phyloP scores from a whole-genome alignment of 2,329 filamentous ascomycete species.

The Diaporthe citrichinensis region DNA sequence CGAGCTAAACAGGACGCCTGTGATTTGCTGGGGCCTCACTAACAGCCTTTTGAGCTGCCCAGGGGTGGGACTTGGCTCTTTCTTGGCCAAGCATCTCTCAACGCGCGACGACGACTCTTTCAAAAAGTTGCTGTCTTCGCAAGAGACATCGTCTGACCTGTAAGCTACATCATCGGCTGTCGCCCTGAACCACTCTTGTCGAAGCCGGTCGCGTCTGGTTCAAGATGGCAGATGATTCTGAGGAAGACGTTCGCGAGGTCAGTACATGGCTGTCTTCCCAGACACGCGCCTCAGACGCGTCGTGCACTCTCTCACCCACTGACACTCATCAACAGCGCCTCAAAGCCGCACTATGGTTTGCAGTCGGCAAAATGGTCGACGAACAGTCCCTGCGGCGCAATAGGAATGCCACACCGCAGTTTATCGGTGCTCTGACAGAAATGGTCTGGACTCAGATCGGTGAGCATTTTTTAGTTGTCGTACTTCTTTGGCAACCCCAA shows the following conservation, averaged over 20 bases:
- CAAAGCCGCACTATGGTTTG: conserved; percentile 88
- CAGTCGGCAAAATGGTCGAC: conserved; percentile 89
- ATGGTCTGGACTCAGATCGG: conserved; percentile 90
- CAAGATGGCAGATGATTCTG: conserved; percentile 50
- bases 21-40: conserved; percentile 21
- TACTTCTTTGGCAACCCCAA: too few relatives aligned
- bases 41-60: background rate
- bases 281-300: conserved; percentile 31
- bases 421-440: conserved; percentile 88
- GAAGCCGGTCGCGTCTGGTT: background rate
- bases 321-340: conserved; percentile 70
- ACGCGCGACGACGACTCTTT: conserved; percentile 12
- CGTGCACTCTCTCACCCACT: background rate
- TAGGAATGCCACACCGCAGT: conserved; percentile 91
- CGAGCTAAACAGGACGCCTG: background rate
- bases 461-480: conserved; percentile 55
- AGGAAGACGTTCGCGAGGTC: conserved; percentile 52
- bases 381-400: conserved; percentile 81
- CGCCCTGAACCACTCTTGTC: background rate
- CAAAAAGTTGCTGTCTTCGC: background rate
- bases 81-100: conserved; percentile 1
- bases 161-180: background rate
- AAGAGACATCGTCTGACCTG: background rate
- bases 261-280: conserved; percentile 8
- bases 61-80: conserved; percentile 15